Evolutionary conservation across 2,329 filamentous ascomycete species (phyloP).

Genomic region (Aspergillus intermedius): DNA sequence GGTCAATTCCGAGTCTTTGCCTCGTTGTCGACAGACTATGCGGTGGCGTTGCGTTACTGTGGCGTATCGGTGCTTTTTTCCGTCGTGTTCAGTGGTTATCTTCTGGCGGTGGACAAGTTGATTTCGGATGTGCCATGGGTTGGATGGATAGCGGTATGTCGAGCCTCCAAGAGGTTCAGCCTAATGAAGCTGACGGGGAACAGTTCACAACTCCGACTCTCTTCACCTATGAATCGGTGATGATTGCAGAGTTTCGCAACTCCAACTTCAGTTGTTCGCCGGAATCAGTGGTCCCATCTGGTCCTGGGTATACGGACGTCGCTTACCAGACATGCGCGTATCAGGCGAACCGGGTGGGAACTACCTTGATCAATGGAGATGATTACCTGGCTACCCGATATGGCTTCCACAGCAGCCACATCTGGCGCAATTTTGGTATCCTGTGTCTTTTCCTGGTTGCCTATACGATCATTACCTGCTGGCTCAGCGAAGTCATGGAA

Average conservation of each 20-base stretch:
- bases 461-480: slow-evolving; percentile 61
- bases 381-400: slow-evolving; percentile 49
- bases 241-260: slow-evolving; percentile 56
- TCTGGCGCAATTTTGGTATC: slow-evolving; percentile 68
- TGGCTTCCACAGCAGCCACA: slow-evolving; percentile 44
- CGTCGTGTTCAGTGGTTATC: slow-evolving; percentile 57
- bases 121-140: slow-evolving; percentile 55
- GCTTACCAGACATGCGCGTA: slow-evolving; percentile 53
- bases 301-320: slow-evolving; percentile 44
- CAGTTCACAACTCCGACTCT: slow-evolving; percentile 43
- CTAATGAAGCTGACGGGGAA: not conserved
- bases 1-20: slow-evolving; percentile 58
- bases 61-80: slow-evolving; percentile 54
- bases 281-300: slow-evolving; percentile 51
- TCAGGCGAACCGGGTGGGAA: slow-evolving; percentile 47
- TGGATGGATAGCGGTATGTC: slow-evolving; percentile 45
- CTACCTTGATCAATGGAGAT: slow-evolving; percentile 45
- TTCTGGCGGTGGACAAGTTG: slow-evolving; percentile 54
- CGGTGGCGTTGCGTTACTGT: slow-evolving; percentile 56
- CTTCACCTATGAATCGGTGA: slow-evolving; percentile 58
- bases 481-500: slow-evolving; percentile 59
- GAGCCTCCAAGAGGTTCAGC: not conserved
- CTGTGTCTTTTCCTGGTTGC: slow-evolving; percentile 64
- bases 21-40: slow-evolving; percentile 53
- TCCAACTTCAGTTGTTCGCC: slow-evolving; percentile 50